These are phyloP conservation scores for Fraxinus dipetala DNA, from an alignment of 305 asterid species.

Conservation along the genomic window DNA sequence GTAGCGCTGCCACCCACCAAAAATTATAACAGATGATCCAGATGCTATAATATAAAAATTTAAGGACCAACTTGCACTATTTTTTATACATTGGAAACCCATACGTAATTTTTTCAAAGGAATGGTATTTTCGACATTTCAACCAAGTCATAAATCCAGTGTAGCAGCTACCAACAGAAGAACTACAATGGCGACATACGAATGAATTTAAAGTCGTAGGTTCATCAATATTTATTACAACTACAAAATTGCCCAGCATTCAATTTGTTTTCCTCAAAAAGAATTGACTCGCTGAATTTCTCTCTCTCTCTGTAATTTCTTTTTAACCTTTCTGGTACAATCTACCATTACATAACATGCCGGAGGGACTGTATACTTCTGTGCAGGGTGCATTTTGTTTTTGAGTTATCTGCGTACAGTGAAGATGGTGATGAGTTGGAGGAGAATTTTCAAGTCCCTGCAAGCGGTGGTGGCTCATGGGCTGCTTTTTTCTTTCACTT, in stretches of 20 bases:
- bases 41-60: neutral
- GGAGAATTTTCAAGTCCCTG: constrained; percentile 72
- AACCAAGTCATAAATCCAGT: neutral
- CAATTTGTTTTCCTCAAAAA: neutral
- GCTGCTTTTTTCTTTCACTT: constrained; percentile 66
- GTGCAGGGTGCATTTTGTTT: neutral
- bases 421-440: constrained; percentile 51
- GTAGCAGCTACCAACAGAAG: neutral
- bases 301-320: neutral
- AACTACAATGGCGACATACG: constrained; percentile 19
- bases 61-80: neutral
- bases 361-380: constrained; percentile 12
- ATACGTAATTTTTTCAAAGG: neutral
- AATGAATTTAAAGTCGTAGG: constrained; percentile 6
- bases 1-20: neutral
- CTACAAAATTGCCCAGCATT: neutral
- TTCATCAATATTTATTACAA: neutral
- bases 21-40: neutral
- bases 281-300: constrained; percentile 16
- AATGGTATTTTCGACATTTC: constrained; percentile 25
- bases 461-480: constrained; percentile 84
- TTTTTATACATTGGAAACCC: neutral
- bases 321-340: neutral
- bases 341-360: constrained; percentile 11
- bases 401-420: constrained; percentile 9